These are phyloP conservation scores for Mucor racemosus DNA, from an alignment of 371 early-diverging fungal species.

Conservation along the genomic window DNA sequence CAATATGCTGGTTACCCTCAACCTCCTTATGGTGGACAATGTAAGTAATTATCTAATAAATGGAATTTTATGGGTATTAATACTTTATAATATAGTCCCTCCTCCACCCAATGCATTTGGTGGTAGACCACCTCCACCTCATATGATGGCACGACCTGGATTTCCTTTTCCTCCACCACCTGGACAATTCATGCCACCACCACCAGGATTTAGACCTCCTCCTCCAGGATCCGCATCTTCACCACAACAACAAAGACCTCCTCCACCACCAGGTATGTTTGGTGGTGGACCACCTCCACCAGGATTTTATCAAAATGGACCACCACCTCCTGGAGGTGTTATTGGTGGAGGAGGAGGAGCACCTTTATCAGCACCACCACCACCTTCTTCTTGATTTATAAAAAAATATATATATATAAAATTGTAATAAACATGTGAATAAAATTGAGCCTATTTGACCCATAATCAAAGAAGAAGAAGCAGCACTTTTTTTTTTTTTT, in stretches of 20 bases:
- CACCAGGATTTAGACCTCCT: slow-evolving; percentile 40
- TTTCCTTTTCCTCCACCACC: slow-evolving; percentile 58
- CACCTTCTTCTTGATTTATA: slow-evolving; percentile 19
- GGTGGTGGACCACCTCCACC: slow-evolving; percentile 26
- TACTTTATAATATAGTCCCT: slow-evolving; percentile 22
- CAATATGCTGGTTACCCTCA: slow-evolving; percentile 59
- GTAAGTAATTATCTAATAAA: background rate
- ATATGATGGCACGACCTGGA: slow-evolving; percentile 57
- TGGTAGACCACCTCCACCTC: slow-evolving; percentile 43
- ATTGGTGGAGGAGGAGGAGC: background rate
- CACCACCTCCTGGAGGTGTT: slow-evolving; percentile 21
- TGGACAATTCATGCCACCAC: slow-evolving; percentile 51
- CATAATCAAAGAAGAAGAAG: background rate
- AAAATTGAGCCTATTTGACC: background rate
- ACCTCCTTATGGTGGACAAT: slow-evolving; percentile 36
- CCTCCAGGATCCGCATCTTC: slow-evolving; percentile 16
- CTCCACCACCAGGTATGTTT: slow-evolving; percentile 17
- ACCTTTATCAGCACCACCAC: slow-evolving; percentile 11
- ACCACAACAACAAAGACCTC: slow-evolving; percentile 23
- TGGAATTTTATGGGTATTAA: background rate
- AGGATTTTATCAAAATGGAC: slow-evolving; percentile 16
- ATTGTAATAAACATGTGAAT: slow-evolving; percentile 11
- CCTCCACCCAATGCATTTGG: slow-evolving; percentile 27
- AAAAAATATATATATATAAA: background rate
- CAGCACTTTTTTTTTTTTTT: slow-evolving; percentile 7